Evolutionary conservation across 2,329 filamentous ascomycete genomes (phyloP), one percentile per base, ranked within the genome.

Genomic region (Drechslerella dactyloides): DNA sequence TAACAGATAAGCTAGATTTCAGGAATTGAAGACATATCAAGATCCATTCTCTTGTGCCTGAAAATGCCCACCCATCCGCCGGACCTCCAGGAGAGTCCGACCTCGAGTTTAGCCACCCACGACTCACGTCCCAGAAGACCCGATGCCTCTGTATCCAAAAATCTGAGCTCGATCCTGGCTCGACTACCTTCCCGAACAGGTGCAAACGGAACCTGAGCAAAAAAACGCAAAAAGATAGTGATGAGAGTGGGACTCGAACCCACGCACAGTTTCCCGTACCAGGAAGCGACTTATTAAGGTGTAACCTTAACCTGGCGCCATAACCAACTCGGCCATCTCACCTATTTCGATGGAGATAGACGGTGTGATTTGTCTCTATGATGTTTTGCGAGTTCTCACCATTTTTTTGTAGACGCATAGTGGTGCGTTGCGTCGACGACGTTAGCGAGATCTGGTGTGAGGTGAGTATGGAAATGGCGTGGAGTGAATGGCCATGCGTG

Each of bases 171-270:
- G 27, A 24, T 15, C 19, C 37, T n/a, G n/a, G n/a, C 24, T 11
- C 37, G n/a, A 7, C 44, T 5, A 46, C 54, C 54, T 48, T 11
- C 54, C 54, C n/a, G 23, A 48, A 17, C 15, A 8, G 50, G 13
- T 6, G 1, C 24, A 23, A 21, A 10, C 58, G 37, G 46, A 44
- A 27, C 13, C 35, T 35, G 54, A 52, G 56, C 62, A 62, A 63
- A 66, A 60, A 61, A 55, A 27, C 27, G 60, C 60, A 76, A 73
- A 75, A 73, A 69, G n/a, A 27, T 65, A 44, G 33, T 76, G 75
- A 76, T 73, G 63, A 76, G 74, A 76, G 75, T 75, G 75, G 75
- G 75, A 76, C 75, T 76, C 75, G 75, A 76, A 76, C 75, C 75
- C 75, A 75, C 74, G 74, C 69, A 73, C 70, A 63, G 70, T 74